Conservation (phyloP, 805 yeast species). For the Starmerella sp. region DNA sequence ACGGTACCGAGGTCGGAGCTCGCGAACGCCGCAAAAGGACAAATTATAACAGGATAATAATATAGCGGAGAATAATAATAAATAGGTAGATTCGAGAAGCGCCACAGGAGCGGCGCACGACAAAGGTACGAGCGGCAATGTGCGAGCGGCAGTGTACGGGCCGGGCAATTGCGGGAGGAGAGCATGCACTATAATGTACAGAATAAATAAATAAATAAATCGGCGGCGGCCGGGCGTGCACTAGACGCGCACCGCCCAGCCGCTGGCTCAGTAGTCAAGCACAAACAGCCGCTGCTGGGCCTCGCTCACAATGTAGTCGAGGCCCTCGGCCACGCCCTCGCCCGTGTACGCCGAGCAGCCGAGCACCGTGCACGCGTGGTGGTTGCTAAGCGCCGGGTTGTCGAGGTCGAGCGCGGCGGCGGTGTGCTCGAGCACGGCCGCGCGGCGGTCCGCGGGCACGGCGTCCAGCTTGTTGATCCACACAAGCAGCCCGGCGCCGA, state of each 20-base stretch:
- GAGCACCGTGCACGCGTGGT: constrained; percentile 32
- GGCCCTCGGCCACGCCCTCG: constrained; percentile 31
- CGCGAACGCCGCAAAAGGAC: too few relatives aligned
- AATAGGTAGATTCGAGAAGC: too few relatives aligned
- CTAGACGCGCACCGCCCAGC: too few relatives aligned
- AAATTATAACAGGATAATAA: too few relatives aligned
- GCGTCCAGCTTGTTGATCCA: constrained; percentile 65
- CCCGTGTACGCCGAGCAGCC: constrained; percentile 43
- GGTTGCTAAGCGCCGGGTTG: constrained; percentile 30
- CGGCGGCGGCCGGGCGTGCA: too few relatives aligned
- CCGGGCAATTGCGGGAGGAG: too few relatives aligned
- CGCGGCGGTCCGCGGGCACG: constrained; percentile 15
- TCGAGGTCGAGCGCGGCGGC: constrained; percentile 22
- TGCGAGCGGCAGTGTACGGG: too few relatives aligned
- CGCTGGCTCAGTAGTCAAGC: constrained; percentile 19
- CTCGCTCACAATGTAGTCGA: constrained; percentile 37
- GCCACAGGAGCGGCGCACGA: too few relatives aligned
- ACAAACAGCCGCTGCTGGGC: constrained; percentile 31
- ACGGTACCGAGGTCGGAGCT: too few relatives aligned
- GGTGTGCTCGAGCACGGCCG: constrained; percentile 2
- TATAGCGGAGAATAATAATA: too few relatives aligned
- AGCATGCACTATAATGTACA: too few relatives aligned
- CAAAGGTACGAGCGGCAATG: too few relatives aligned
- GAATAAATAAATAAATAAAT: constrained; percentile 16
- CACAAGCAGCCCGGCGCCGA: constrained; percentile 56